Evolutionary conservation across 192 early-diverging fungal genomes (phyloP), one percentile per base, ranked within the genome.

Genomic region (Entomortierella beljakovae): DNA sequence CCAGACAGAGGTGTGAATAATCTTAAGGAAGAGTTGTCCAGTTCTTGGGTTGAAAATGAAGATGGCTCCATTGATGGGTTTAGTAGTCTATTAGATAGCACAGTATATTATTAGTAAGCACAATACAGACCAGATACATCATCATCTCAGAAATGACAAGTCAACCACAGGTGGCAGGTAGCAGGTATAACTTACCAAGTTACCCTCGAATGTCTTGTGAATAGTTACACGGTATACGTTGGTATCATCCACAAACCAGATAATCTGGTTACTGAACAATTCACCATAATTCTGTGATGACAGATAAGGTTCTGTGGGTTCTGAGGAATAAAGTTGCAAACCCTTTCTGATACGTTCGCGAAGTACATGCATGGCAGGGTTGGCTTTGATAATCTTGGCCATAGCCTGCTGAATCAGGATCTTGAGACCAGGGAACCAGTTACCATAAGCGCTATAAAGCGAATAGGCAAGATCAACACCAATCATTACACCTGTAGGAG

Each of bases 201-300:
- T 99, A 48, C 98, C 98, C 81, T 99, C 98, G 67, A 98, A 98
- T 7, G 98, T 99, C 90, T 97, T 98, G 87, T 99, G 98, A 77
- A 98, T 97, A 10, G 97, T 99, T 25, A 99, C 98, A 70, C 98
- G 94, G 84, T 99, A 99, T 3, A 99, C 98, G 63, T 99, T 99
- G 49, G 98, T 98, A 76, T 99, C 98, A 80, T 99, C 98, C 40
- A 99, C 94, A 81, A 99, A 99, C 98, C 98, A 99, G 74, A 97
- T 98, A 53, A 96, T 98, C 84, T 98, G 96, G 80, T 97, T 96
- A 62, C 92, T 94, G 86, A 99, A 99, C 68, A 99, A 85, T 81
- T 99, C 98, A 25, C 94, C 94, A 64, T 98, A 96, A 80, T 95
- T 95, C 61, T 94, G 94, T 46, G 95, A 97, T 64, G 93, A 94